Base-by-base conservation (phyloP, 2,329 filamentous ascomycete species). In the Ceratocystis eucalypticola region DNA sequence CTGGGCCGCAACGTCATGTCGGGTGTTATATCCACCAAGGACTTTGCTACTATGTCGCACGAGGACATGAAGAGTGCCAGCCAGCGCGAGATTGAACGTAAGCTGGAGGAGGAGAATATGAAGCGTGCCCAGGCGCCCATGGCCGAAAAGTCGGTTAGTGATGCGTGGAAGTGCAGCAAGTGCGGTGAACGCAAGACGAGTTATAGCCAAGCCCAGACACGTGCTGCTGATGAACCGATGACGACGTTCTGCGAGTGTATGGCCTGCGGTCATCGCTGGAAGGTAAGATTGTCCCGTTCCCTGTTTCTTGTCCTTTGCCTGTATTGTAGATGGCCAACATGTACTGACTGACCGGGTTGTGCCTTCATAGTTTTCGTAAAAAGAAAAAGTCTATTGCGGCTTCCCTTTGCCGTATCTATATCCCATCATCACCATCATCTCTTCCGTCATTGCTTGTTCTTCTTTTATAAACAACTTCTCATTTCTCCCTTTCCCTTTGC, bases 151-250 rank as follows among this genome's bases (percentile, higher is more conserved):
- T 92, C 88, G 74, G 91, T 96, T 77, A 91, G 87, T 74, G 88
- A 88, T 74, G 89, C 87, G 67, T 82, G 97, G 73, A 87, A 90
- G 77, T 99, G 94, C 78, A 85, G 91, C 73, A 92, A 91, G 76
- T 99, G 94, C 78, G 89, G 89, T 72, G 83, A 96, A 82, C 92
- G 89, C 80, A 92, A 91, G 80, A 94, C 97, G 74, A 91, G 88
- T 76, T 99, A 99, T 77, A 91, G 85, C 62, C 94, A 99, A 78
- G 94, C 94, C 3, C 94, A 99, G 80, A 99, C 94, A 17, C 84
- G 94, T 70, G 89, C 85, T 78, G 94, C 94, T 70, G 94, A 99
- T 83, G 94, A 97, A 78, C 93, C 93, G 70, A 88, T 88, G 86
- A 88, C 86, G 69, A 88, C 86, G 45, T 88, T 88, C 75, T 88